Evolutionary conservation across 176 grass and related monocot genomes (phyloP).

Genomic region (Carex pumila): DNA sequence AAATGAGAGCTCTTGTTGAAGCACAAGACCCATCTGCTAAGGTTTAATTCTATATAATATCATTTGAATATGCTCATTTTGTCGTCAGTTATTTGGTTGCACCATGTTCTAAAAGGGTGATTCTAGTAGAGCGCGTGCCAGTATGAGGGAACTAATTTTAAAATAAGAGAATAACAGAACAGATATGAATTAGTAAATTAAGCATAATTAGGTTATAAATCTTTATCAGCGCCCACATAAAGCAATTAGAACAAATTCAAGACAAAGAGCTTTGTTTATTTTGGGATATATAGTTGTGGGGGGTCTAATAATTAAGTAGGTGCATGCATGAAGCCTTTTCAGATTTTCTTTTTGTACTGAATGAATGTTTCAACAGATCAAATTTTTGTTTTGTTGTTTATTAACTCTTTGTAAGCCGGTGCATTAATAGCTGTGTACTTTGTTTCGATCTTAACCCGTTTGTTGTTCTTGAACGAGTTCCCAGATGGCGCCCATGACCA

Average conservation of each 20-base stretch:
- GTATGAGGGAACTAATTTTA: too few species aligned
- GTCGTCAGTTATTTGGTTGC: not conserved
- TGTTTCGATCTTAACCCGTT: not conserved
- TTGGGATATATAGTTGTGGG: not conserved
- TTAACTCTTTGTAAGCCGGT: not conserved
- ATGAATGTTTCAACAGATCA: not conserved
- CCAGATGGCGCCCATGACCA: not conserved
- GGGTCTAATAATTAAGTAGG: not conserved
- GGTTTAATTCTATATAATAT: slow-evolving; percentile 24
- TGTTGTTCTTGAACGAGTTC: not conserved
- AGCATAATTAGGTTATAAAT: not conserved
- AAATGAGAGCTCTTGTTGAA: slow-evolving; percentile 46
- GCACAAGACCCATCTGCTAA: slow-evolving; percentile 56
- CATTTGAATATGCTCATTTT: not conserved
- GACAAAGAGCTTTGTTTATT: not conserved
- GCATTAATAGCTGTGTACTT: not conserved
- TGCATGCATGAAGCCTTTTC: not conserved
- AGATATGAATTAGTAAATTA: not conserved
- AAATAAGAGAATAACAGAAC: too few species aligned
- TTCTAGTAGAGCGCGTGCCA: too few species aligned
- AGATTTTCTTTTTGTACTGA: not conserved
- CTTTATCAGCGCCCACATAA: not conserved
- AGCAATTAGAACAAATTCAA: not conserved
- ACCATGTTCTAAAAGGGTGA: not conserved
- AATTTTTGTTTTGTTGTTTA: not conserved